These are phyloP conservation scores for Lomentospora prolificans DNA, from an alignment of 2,329 filamentous ascomycete species.

Conservation along the genomic window DNA sequence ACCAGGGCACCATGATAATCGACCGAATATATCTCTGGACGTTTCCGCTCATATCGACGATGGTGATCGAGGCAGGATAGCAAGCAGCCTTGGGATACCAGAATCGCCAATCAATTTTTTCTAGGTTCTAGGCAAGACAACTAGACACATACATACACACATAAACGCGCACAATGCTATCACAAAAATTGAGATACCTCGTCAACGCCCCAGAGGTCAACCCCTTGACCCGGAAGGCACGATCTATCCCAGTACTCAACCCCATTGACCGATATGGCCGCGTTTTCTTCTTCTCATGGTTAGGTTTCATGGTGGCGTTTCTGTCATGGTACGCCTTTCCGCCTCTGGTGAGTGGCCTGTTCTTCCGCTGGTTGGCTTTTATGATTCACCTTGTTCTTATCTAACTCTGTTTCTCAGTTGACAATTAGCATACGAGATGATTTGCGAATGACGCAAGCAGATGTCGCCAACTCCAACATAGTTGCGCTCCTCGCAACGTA, in stretches of 20 bases:
- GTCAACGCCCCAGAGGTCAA: constrained; percentile 56
- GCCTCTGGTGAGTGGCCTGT: constrained; percentile 58
- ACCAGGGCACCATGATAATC: neutral
- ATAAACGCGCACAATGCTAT: neutral
- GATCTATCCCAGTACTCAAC: constrained; percentile 70
- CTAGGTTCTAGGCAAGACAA: too few species aligned
- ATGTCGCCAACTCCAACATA: constrained; percentile 87
- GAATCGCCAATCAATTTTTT: too few species aligned
- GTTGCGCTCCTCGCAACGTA: constrained; percentile 53
- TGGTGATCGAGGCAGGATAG: neutral
- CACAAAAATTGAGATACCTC: constrained; percentile 22
- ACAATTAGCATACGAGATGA: constrained; percentile 37
- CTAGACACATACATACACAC: too few species aligned
- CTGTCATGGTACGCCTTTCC: constrained; percentile 92
- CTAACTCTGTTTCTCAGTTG: neutral
- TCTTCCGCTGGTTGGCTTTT: too few species aligned
- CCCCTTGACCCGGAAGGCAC: constrained; percentile 74
- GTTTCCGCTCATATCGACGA: neutral
- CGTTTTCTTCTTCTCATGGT: constrained; percentile 84
- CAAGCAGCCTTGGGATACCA: too few species aligned
- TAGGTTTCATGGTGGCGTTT: constrained; percentile 79
- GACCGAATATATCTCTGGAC: neutral
- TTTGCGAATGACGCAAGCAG: constrained; percentile 55
- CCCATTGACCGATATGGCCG: constrained; percentile 70
- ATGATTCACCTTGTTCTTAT: too few species aligned